Conservation (phyloP, 345 rosid genomes). For the Gossypium stocksii region DNA sequence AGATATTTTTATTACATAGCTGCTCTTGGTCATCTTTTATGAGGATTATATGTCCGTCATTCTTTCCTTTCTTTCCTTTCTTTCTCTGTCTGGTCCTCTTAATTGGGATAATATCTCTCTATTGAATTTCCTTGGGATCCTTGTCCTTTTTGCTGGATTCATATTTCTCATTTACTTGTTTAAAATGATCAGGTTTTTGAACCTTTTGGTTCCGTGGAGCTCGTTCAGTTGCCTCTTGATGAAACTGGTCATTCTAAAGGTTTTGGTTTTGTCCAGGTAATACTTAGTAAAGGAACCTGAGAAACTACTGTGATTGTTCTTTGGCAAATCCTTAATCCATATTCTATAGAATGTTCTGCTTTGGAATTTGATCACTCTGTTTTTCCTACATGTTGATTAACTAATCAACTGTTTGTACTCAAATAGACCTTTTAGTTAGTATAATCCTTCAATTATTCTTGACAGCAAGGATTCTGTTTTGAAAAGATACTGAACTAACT, state of each 20-base stretch:
- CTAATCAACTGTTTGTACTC: not conserved
- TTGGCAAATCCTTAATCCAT: not conserved
- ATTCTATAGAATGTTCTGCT: not conserved
- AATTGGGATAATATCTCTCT: not conserved
- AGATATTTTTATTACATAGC: not conserved
- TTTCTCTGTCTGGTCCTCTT: not conserved
- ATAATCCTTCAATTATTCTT: not conserved
- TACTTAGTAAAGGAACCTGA: constrained; percentile 2
- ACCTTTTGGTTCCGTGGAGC: constrained; percentile 89
- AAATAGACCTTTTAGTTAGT: not conserved
- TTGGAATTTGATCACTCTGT: not conserved
- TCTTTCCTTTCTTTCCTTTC: not conserved
- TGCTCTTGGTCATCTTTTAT: not conserved
- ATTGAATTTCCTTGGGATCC: not conserved
- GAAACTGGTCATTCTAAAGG: constrained; percentile 92
- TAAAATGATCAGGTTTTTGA: constrained; percentile 70
- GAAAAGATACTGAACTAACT: not conserved
- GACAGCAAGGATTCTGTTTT: not conserved
- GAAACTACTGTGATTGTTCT: not conserved
- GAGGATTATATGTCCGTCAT: not conserved
- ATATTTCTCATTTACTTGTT: constrained; percentile 10
- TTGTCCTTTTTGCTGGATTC: not conserved
- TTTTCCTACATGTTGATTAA: not conserved
- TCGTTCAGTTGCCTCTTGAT: constrained; percentile 91
- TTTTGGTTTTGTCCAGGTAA: constrained; percentile 94